Percentiles rank a stretch among this genome's conserved stretches.
Conservation (phyloP, 1,284 basidiomycete species). For the Schizopora paradoxa region DNA sequence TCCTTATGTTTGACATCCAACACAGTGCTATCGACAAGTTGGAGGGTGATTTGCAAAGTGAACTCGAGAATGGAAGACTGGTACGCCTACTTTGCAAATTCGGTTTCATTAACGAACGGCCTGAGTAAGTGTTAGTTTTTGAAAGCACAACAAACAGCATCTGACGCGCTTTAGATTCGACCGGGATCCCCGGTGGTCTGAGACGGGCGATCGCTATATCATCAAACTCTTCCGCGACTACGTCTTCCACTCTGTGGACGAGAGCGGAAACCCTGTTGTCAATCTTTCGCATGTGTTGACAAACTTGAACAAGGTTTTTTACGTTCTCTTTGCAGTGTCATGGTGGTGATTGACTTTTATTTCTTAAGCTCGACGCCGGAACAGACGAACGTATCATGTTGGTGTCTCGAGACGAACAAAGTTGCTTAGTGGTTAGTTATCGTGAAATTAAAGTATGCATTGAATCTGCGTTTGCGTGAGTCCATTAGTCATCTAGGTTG, state of each 20-base stretch:
- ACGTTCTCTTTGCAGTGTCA: background rate
- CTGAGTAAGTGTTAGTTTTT: slow-evolving; percentile 66
- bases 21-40: slow-evolving; percentile 74
- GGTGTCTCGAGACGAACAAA: slow-evolving; percentile 90
- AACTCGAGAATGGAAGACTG: slow-evolving; percentile 96
- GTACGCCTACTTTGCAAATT: slow-evolving; percentile 91
- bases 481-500: slow-evolving; percentile 13
- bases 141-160: slow-evolving; percentile 10
- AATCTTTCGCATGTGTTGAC: slow-evolving; percentile 89
- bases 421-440: slow-evolving; percentile 93
- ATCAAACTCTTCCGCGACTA: slow-evolving; percentile 98
- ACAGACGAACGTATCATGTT: slow-evolving; percentile 94
- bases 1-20: slow-evolving; percentile 4
- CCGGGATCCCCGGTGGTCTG: slow-evolving; percentile 93
- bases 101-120: slow-evolving; percentile 97
- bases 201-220: slow-evolving; percentile 97
- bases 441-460: slow-evolving; percentile 87
- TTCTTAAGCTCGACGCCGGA: slow-evolving; percentile 78
- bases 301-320: slow-evolving; percentile 79
- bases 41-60: slow-evolving; percentile 80
- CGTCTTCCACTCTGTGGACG: slow-evolving; percentile 96
- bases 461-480: slow-evolving; percentile 68
- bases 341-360: background rate
- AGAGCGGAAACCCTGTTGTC: slow-evolving; percentile 84
- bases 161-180: slow-evolving; percentile 75